Percentiles rank a stretch among this genome's conserved stretches.
phyloP scores from a whole-genome alignment of 2,329 filamentous ascomycete genomes.

The Paradendryphiella salina region DNA sequence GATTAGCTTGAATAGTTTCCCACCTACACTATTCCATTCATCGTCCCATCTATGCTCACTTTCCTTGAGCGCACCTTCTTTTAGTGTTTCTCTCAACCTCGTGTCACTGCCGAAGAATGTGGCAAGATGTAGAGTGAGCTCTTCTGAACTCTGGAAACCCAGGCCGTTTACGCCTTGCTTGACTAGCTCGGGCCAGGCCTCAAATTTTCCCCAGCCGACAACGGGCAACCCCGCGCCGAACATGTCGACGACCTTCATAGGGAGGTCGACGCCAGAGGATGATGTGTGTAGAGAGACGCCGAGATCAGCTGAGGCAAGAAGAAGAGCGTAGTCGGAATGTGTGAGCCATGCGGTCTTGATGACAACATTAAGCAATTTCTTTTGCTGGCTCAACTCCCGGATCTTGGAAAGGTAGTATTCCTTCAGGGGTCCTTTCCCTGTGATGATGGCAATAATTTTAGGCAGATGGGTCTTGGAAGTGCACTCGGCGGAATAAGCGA shows the following conservation, averaged over 20 bases:
- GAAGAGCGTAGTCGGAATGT: constrained; percentile 77
- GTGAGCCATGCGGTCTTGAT: constrained; percentile 85
- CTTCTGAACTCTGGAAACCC: constrained; percentile 74
- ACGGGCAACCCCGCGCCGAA: constrained; percentile 93
- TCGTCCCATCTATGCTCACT: constrained; percentile 82
- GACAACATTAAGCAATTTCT: constrained; percentile 68
- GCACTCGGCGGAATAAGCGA: constrained; percentile 66
- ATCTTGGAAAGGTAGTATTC: constrained; percentile 72
- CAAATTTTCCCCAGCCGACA: constrained; percentile 80
- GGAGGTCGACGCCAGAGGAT: constrained; percentile 90
- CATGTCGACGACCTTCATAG: constrained; percentile 99
- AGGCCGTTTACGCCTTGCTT: constrained; percentile 82
- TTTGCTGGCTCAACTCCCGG: constrained; percentile 60
- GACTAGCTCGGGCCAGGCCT: constrained; percentile 90
- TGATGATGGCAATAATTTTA: constrained; percentile 82
- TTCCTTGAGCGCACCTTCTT: constrained; percentile 71
- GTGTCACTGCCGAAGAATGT: constrained; percentile 63
- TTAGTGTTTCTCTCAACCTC: constrained; percentile 63
- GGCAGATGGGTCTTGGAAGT: constrained; percentile 59
- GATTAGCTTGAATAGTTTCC: constrained; percentile 60
- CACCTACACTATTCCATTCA: constrained; percentile 87
- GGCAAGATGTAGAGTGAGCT: constrained; percentile 65
- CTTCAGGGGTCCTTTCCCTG: constrained; percentile 87
- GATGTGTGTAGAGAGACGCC: constrained; percentile 92
- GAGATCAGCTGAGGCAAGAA: constrained; percentile 84